Conservation (phyloP, 306 rosid genomes). For the Sindora glabra region DNA sequence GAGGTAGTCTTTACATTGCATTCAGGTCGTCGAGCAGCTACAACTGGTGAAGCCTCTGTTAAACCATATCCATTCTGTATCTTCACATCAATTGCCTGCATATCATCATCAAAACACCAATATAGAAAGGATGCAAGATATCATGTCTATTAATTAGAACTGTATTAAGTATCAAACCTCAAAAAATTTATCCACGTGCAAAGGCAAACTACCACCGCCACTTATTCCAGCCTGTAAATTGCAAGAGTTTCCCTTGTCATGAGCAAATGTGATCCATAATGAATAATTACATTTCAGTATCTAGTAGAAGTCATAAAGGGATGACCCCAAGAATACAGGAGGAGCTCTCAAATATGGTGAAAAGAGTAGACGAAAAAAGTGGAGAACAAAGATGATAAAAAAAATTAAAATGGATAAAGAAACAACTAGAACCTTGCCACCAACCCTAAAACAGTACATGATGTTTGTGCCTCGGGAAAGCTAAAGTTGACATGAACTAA, state of each 20-base stretch:
- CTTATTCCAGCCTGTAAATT: constrained; percentile 81
- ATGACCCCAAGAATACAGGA: background rate
- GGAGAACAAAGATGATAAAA: background rate
- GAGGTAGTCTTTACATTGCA: constrained; percentile 56
- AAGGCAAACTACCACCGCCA: constrained; percentile 87
- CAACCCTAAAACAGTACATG: background rate
- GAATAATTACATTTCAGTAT: too few relatives aligned
- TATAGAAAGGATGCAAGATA: background rate
- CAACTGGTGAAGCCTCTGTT: constrained; percentile 84
- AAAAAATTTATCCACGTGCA: constrained; percentile 72
- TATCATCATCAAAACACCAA: constrained; percentile 1
- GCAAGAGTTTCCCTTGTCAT: constrained; percentile 22
- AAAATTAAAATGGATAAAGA: background rate
- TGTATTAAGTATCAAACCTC: constrained; percentile 50
- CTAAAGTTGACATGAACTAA: background rate
- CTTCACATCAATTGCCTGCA: constrained; percentile 81
- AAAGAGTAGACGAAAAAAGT: background rate
- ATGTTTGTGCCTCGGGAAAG: background rate
- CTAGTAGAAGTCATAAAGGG: background rate
- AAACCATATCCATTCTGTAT: constrained; percentile 94
- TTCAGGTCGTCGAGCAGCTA: constrained; percentile 65
- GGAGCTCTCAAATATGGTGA: background rate
- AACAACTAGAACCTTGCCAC: background rate
- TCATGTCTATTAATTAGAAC: background rate
- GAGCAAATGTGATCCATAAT: constrained; percentile 11